Conservation (phyloP, 768 basidiomycete species). For the Kwoniella dendrophila region DNA sequence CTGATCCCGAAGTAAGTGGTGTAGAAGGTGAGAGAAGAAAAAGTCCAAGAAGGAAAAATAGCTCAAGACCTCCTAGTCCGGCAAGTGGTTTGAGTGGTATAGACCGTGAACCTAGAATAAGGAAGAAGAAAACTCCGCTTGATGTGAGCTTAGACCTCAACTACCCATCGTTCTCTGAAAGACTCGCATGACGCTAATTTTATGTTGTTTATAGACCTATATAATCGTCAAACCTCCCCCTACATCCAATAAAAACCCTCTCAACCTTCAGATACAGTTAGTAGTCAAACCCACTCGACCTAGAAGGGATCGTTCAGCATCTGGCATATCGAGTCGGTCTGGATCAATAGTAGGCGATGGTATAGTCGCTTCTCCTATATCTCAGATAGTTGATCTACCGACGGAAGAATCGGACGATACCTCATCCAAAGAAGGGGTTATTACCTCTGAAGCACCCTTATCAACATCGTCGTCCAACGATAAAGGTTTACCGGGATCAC, state of each 20-base stretch:
- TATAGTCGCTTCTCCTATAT: constrained; percentile 6
- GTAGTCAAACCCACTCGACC: constrained; percentile 57
- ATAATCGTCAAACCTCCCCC: constrained; percentile 90
- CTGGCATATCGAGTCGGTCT: constrained; percentile 13
- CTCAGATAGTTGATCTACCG: constrained; percentile 14
- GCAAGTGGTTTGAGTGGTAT: constrained; percentile 16
- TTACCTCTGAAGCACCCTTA: background rate
- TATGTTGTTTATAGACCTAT: constrained; percentile 67
- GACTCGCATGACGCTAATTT: constrained; percentile 5
- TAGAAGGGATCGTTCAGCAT: constrained; percentile 31
- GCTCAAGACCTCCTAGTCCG: constrained; percentile 19
- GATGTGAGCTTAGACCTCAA: constrained; percentile 19
- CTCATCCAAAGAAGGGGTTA: background rate
- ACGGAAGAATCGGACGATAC: constrained; percentile 12
- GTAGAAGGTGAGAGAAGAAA: background rate
- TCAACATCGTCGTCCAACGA: background rate
- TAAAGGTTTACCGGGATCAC: constrained; percentile 5
- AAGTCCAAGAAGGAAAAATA: constrained; percentile 8
- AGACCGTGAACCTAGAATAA: constrained; percentile 6
- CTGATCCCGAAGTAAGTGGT: constrained; percentile 20
- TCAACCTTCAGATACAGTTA: constrained; percentile 89
- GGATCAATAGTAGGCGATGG: constrained; percentile 11
- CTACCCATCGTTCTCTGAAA: too few relatives aligned
- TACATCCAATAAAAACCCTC: constrained; percentile 76
- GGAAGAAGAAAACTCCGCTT: constrained; percentile 24